Base-by-base conservation (phyloP, 805 yeast species). In the Cyberlindnera subsufficiens region DNA sequence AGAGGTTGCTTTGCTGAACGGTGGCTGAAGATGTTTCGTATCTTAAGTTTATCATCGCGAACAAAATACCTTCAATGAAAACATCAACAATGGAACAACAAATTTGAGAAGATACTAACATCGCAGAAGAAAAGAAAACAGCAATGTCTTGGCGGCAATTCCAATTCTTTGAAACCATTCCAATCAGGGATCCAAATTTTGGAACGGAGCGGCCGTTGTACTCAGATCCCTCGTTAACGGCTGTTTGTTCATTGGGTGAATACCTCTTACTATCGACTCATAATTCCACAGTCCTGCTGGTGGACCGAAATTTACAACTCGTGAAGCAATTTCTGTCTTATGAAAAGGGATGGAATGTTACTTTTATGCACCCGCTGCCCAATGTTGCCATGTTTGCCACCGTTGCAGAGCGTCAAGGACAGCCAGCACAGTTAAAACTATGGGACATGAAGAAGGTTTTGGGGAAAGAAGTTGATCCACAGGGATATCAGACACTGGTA, bases 101-200 rank as follows among this genome's bases (percentile, higher is more conserved):
- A 22, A 22, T 22, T 22, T 4, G 27, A 22, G 10, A 22, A 22
- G 27, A 6, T 10, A 22, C 10, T 11, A 22, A 22, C 6, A 9
- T 22, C 27, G 10, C 27, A 22, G 11, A 22, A 22, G 27, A 22
- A 22, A 11, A 22, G 4, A 5, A 30, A 30, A 14, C 4, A 11
- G 25, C 30, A 20, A 56, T 56, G 62, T 56, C 68, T 7, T 85
- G 90, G 90, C 70, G 91, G 46, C 96, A 86, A 56, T 86, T 91
- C 63, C 87, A 86, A 47, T 85, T 91, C 62, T 89, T 85, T 60
- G 96, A 88, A 41, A 72, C 77, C 31, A 72, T 80, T 0, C 96
- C 96, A 6, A 83, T 93, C 16, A 67, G 80, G 47, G 99, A 93
- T 58, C 98, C 98, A 5, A 68, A 75, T 45, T 72, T 75, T 43